Conservation (phyloP, 495 filamentous ascomycete genomes). For the Daldinia grandis region DNA sequence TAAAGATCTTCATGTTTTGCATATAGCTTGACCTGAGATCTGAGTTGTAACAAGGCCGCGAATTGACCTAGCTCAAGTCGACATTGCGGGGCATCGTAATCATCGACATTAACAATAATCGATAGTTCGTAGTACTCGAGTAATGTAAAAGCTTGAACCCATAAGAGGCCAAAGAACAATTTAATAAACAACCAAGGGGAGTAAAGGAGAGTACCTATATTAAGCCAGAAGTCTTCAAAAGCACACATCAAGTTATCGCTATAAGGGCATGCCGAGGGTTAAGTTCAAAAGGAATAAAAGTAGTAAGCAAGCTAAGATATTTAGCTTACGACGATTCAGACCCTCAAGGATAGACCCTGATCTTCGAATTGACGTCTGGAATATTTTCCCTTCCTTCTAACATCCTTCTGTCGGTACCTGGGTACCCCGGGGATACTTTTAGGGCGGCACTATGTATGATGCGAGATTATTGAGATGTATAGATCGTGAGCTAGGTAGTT, state of each 20-base stretch:
- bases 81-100: too few relatives aligned
- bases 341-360: neutral
- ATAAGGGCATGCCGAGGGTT: neutral
- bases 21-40: neutral
- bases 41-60: slow-evolving; percentile 6
- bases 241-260: neutral
- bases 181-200: neutral
- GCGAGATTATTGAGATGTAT: neutral
- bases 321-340: neutral
- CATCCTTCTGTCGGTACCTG: neutral
- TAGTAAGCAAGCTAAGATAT: slow-evolving; percentile 1
- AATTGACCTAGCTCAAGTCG: neutral
- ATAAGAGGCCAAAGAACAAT: neutral
- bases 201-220: too few relatives aligned
- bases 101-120: too few relatives aligned
- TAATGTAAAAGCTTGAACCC: neutral
- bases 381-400: neutral
- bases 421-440: neutral
- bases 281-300: neutral
- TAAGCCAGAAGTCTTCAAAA: neutral
- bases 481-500: slow-evolving; percentile 17
- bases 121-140: neutral
- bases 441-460: neutral
- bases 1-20: slow-evolving; percentile 6
- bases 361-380: neutral